Percentiles rank a stretch among this genome's conserved stretches.
These are phyloP conservation scores for Oemleria cerasiformis DNA, from an alignment of 306 rosid species.

Conservation along the genomic window DNA sequence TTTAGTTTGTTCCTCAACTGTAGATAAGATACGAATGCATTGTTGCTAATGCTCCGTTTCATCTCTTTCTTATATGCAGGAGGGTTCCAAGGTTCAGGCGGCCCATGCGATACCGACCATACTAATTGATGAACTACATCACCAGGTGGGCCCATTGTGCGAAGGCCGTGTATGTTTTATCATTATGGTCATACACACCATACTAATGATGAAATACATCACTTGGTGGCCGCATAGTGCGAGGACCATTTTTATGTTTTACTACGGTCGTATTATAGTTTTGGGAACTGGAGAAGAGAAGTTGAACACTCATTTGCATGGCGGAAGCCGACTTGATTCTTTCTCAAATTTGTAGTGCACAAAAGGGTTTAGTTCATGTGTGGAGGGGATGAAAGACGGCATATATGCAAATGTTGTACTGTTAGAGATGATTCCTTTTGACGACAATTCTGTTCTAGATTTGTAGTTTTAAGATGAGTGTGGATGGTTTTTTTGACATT, in stretches of 20 bases:
- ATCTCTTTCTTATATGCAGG: conserved; percentile 46
- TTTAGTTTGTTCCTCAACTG: conserved; percentile 1
- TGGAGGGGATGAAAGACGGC: conserved; percentile 25
- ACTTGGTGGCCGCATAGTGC: conserved; percentile 28
- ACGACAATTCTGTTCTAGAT: conserved; percentile 17
- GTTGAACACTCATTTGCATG: conserved; percentile 22
- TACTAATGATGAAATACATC: conserved; percentile 22
- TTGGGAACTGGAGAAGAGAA: conserved; percentile 20
- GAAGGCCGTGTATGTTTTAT: conserved; percentile 26
- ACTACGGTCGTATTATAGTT: conserved; percentile 25
- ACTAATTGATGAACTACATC: conserved; percentile 42
- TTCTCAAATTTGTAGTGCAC: conserved; percentile 29
- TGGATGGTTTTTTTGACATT: conserved; percentile 5
- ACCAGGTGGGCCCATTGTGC: conserved; percentile 30
- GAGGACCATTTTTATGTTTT: conserved; percentile 26
- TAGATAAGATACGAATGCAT: background rate
- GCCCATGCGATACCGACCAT: conserved; percentile 87
- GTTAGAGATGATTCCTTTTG: conserved; percentile 10
- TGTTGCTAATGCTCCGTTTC: too few species aligned
- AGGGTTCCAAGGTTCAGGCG: conserved; percentile 93
- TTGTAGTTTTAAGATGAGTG: conserved; percentile 22
- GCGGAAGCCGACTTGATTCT: conserved; percentile 23
- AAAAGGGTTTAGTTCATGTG: conserved; percentile 21
- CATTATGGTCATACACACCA: conserved; percentile 29
- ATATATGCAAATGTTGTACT: conserved; percentile 16